A percentile compares a stretch with the other conserved stretches of the same genome.
These are phyloP conservation scores for Musa troglodytarum DNA, from an alignment of 176 grass and related monocot genomes.

Conservation along the genomic window DNA sequence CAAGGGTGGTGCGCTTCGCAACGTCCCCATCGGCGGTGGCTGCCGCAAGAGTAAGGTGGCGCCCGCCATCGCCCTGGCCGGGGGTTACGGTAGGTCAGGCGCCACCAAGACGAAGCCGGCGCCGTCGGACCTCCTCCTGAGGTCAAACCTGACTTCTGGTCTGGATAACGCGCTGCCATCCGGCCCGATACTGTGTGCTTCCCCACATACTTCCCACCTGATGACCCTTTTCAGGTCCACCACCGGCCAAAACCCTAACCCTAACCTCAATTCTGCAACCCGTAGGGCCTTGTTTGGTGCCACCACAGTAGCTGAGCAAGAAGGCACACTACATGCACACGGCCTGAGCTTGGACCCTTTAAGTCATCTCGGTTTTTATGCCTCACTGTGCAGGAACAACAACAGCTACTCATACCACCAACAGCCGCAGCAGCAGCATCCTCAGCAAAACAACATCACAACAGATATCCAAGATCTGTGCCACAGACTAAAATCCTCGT, in stretches of 20 bases:
- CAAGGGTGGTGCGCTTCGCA: constrained; percentile 35
- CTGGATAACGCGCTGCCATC: neutral
- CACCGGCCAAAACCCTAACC: neutral
- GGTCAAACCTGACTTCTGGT: neutral
- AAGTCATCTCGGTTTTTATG: neutral
- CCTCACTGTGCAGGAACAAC: constrained; percentile 8
- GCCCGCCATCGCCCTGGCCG: neutral
- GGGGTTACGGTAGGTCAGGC: neutral
- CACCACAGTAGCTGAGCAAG: neutral
- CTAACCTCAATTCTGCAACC: neutral
- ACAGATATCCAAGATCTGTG: constrained; percentile 16
- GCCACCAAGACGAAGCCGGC: neutral
- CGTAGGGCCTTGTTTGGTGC: neutral
- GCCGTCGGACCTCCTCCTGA: neutral
- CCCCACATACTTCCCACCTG: constrained; percentile 13
- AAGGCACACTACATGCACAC: neutral
- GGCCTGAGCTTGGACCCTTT: constrained; percentile 4
- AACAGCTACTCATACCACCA: neutral
- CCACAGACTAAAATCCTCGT: constrained; percentile 6
- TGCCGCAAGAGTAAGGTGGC: constrained; percentile 31
- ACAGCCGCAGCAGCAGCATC: neutral
- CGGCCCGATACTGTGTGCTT: constrained; percentile 8
- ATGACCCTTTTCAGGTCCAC: constrained; percentile 8
- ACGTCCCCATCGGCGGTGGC: constrained; percentile 33
- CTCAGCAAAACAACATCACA: neutral